A percentile compares a stretch with the other conserved stretches of the same genome.
These are phyloP conservation scores for Fusarium decemcellulare DNA, from an alignment of 2,329 filamentous ascomycete genomes.

Conservation along the genomic window DNA sequence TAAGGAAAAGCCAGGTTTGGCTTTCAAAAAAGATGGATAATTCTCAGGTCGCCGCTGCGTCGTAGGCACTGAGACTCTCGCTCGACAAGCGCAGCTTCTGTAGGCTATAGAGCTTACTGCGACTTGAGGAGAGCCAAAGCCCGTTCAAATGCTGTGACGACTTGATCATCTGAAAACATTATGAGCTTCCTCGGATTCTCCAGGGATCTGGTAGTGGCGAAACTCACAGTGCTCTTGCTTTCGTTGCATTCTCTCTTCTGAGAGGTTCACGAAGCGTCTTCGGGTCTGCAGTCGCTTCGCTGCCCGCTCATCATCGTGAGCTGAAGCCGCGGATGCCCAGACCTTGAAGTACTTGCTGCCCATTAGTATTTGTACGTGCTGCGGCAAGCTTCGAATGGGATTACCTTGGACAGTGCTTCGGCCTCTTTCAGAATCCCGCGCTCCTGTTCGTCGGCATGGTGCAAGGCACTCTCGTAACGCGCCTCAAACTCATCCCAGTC, in stretches of 20 bases:
- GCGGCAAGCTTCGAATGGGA: not conserved
- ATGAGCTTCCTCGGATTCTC: slow-evolving; percentile 29
- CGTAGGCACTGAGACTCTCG: no score
- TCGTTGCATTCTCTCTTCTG: slow-evolving; percentile 78
- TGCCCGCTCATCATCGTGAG: slow-evolving; percentile 82
- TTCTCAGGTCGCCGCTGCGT: no score
- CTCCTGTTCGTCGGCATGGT: slow-evolving; percentile 74
- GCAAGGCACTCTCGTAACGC: slow-evolving; percentile 77
- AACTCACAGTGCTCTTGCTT: slow-evolving; percentile 86
- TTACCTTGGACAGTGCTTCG: slow-evolving; percentile 74
- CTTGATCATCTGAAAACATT: slow-evolving; percentile 59
- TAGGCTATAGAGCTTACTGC: slow-evolving; percentile 41
- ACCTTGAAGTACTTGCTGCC: slow-evolving; percentile 77
- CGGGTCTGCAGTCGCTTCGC: slow-evolving; percentile 86
- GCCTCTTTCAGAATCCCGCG: slow-evolving; percentile 77
- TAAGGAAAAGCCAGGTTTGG: no score
- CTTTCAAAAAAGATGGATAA: no score
- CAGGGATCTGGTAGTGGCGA: not conserved
- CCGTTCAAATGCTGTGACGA: slow-evolving; percentile 74
- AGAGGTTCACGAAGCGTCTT: slow-evolving; percentile 80
- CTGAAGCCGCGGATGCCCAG: slow-evolving; percentile 82
- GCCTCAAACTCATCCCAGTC: slow-evolving; percentile 85
- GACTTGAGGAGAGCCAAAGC: slow-evolving; percentile 68
- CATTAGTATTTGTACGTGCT: slow-evolving; percentile 4
- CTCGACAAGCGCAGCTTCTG: no score